phyloP scores from a whole-genome alignment of 1,139 yeast genomes.

The Yamadazyma aaseri region DNA sequence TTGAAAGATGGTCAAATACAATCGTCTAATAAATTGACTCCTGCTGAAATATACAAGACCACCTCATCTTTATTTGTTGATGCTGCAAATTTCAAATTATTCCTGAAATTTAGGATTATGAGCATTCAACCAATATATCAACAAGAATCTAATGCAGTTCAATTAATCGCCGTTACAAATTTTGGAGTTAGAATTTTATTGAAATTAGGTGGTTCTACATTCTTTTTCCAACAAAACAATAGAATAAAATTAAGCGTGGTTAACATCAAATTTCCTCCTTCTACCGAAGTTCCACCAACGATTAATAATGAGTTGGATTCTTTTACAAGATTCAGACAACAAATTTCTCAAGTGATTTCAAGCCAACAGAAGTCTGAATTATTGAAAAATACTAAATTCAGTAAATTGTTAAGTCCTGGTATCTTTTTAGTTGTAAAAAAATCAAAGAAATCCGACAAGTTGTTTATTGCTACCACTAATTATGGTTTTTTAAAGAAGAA shows the following conservation, averaged over 20 bases:
- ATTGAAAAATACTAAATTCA: conserved; percentile 44
- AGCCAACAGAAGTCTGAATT: conserved; percentile 47
- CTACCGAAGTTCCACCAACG: conserved; percentile 59
- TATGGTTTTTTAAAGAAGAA: conserved; percentile 77
- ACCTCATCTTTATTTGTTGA: conserved; percentile 56
- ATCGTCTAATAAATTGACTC: conserved; percentile 41
- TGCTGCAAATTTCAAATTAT: conserved; percentile 40
- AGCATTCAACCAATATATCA: conserved; percentile 62
- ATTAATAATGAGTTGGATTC: conserved; percentile 50
- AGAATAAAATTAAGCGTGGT: conserved; percentile 41
- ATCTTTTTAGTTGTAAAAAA: conserved; percentile 58
- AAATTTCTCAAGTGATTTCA: conserved; percentile 39
- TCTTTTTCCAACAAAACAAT: conserved; percentile 19
- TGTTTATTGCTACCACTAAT: conserved; percentile 79
- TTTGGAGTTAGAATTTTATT: conserved; percentile 81
- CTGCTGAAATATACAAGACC: conserved; percentile 52
- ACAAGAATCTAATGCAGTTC: conserved; percentile 67
- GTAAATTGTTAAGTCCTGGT: conserved; percentile 76
- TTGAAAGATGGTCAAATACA: conserved; percentile 41
- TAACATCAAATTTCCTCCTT: conserved; percentile 74
- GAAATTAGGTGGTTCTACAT: conserved; percentile 41
- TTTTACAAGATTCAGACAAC: conserved; percentile 44
- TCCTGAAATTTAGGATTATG: conserved; percentile 54
- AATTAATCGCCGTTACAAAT: conserved; percentile 79
- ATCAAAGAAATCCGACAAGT: conserved; percentile 45